Percentiles rank a stretch among this genome's conserved stretches.
Conservation (phyloP, 768 basidiomycete species). For the Trametes meyenii region DNA sequence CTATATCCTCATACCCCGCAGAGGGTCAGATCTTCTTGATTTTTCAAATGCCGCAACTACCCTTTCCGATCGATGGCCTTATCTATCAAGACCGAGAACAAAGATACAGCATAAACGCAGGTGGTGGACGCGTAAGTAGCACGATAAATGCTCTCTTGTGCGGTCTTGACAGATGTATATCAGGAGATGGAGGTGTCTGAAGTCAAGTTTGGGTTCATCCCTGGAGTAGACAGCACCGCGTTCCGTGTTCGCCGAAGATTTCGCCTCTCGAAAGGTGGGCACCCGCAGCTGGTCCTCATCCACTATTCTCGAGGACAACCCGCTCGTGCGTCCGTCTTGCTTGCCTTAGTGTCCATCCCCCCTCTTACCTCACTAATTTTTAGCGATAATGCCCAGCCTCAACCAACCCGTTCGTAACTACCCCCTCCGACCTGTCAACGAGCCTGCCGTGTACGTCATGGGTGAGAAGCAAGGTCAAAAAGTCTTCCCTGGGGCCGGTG, state of each 20-base stretch:
- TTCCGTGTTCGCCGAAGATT: slow-evolving; percentile 72
- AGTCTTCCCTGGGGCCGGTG: slow-evolving; percentile 34
- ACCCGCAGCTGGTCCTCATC: slow-evolving; percentile 71
- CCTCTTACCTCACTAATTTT: slow-evolving; percentile 5
- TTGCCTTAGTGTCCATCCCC: slow-evolving; percentile 16
- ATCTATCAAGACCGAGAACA: slow-evolving; percentile 76
- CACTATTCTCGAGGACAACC: slow-evolving; percentile 73
- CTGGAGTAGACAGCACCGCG: slow-evolving; percentile 62
- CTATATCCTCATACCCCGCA: slow-evolving; percentile 30
- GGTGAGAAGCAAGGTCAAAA: slow-evolving; percentile 79
- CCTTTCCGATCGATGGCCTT: slow-evolving; percentile 77
- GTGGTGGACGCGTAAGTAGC: slow-evolving; percentile 53
- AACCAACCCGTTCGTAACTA: slow-evolving; percentile 70
- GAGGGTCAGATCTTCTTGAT: slow-evolving; percentile 72
- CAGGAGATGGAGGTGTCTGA: slow-evolving; percentile 82
- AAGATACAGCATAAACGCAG: slow-evolving; percentile 55
- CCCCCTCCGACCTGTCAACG: slow-evolving; percentile 67
- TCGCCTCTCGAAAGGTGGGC: slow-evolving; percentile 72
- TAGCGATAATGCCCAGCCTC: slow-evolving; percentile 63
- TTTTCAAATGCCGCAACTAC: slow-evolving; percentile 58
- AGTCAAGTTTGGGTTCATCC: slow-evolving; percentile 77
- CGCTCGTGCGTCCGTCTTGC: slow-evolving; percentile 49
- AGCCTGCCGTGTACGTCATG: slow-evolving; percentile 68
- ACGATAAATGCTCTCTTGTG: not conserved
- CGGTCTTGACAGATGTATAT: not conserved